Evolutionary conservation across 306 rosid genomes (phyloP).

Genomic region (Sophora flavescens): DNA sequence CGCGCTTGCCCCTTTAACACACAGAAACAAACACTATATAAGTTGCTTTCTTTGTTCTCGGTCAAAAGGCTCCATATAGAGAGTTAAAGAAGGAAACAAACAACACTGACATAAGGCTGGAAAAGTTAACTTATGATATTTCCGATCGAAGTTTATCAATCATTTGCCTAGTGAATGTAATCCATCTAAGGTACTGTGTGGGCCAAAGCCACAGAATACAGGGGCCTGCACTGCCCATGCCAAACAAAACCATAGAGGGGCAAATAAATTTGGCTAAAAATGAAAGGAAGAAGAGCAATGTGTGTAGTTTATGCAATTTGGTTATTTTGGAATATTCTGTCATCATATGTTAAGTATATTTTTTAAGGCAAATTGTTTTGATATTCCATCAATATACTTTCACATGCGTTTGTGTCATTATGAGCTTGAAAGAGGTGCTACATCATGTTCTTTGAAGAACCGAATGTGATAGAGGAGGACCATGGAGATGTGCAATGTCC

Average conservation of each 20-base stretch:
- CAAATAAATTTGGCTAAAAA: conserved; percentile 3
- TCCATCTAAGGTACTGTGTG: conserved; percentile 36
- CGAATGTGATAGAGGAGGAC: too few relatives aligned
- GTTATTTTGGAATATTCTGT: too few relatives aligned
- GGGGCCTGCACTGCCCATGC: neutral
- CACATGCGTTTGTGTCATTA: too few relatives aligned
- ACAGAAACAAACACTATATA: conserved; percentile 9
- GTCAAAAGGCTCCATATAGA: conserved; percentile 35
- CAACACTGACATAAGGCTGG: conserved; percentile 37
- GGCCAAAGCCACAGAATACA: conserved; percentile 27
- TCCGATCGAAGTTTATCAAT: conserved; percentile 28
- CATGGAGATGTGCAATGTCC: too few relatives aligned
- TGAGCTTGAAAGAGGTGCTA: too few relatives aligned
- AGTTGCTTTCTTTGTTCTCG: conserved; percentile 35
- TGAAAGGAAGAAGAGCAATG: neutral
- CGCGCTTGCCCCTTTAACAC: conserved; percentile 32
- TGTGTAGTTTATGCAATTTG: too few relatives aligned
- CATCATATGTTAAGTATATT: too few relatives aligned
- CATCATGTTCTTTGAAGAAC: too few relatives aligned
- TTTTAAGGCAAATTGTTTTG: too few relatives aligned
- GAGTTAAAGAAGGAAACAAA: conserved; percentile 31
- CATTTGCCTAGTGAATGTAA: conserved; percentile 46
- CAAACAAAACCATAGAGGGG: conserved; percentile 11
- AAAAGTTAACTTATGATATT: conserved; percentile 43
- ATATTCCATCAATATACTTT: too few relatives aligned